Percentiles rank a stretch among this genome's conserved stretches.
Conservation (phyloP, 257 asterid species). For the Nicotiana benthamiana region DNA sequence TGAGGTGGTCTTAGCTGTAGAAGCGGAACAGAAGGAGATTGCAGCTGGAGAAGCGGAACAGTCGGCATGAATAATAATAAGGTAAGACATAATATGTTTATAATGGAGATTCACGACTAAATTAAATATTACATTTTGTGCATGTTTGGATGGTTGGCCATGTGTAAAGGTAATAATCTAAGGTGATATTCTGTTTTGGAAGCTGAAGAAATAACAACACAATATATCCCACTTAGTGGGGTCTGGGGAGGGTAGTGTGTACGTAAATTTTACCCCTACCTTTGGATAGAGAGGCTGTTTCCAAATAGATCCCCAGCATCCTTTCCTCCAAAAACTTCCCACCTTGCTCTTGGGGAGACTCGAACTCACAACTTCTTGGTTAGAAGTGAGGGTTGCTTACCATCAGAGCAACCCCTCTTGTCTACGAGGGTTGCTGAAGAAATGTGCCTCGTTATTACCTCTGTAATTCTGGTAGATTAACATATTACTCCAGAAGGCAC, state of each 20-base stretch:
- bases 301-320: too few relatives aligned
- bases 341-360: too few relatives aligned
- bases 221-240: too few relatives aligned
- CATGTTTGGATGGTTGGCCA: constrained; percentile 7
- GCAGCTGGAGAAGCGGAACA: neutral
- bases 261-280: too few relatives aligned
- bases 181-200: neutral
- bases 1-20: constrained; percentile 1
- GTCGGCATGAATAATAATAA: neutral
- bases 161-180: neutral
- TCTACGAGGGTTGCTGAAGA: too few relatives aligned
- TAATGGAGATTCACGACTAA: neutral
- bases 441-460: neutral
- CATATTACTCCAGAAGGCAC: neutral
- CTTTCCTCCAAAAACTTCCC: too few relatives aligned
- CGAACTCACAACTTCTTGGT: too few relatives aligned
- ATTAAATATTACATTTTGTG: neutral
- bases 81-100: neutral
- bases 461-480: neutral
- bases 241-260: too few relatives aligned
- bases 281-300: too few relatives aligned
- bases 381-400: too few relatives aligned
- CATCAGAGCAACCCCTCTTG: too few relatives aligned
- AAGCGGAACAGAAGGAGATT: neutral
- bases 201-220: too few relatives aligned